A percentile compares a stretch with the other conserved stretches of the same genome.
Conservation (phyloP, 768 basidiomycete genomes). For the Termitomyces sp. region DNA sequence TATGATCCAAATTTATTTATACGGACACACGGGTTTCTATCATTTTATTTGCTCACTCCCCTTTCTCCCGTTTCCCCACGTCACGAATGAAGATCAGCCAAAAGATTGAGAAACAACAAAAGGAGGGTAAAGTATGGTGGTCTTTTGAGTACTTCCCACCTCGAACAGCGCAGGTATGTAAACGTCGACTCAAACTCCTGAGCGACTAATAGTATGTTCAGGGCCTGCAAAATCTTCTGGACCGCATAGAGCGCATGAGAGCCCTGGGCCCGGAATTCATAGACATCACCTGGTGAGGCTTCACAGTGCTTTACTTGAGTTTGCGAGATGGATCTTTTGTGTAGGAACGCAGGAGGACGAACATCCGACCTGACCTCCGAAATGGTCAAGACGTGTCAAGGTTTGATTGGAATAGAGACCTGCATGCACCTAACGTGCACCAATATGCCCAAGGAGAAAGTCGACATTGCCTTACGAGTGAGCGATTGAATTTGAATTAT, state of each 20-base stretch:
- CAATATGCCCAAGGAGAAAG: constrained; percentile 95
- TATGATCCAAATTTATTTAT: constrained; percentile 17
- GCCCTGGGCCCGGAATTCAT: constrained; percentile 94
- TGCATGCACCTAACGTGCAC: constrained; percentile 99
- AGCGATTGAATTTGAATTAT: constrained; percentile 23
- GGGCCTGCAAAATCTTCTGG: constrained; percentile 93
- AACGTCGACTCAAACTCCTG: neutral
- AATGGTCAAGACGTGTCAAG: constrained; percentile 92
- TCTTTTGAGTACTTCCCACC: constrained; percentile 99
- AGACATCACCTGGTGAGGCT: constrained; percentile 86
- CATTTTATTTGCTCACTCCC: constrained; percentile 6
- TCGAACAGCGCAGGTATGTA: constrained; percentile 80
- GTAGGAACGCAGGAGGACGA: constrained; percentile 93
- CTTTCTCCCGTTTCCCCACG: constrained; percentile 10
- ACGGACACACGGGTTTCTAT: constrained; percentile 1
- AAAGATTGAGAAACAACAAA: constrained; percentile 82
- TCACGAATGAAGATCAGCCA: constrained; percentile 86
- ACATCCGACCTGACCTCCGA: constrained; percentile 93
- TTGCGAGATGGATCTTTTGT: neutral
- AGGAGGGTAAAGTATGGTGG: constrained; percentile 92
- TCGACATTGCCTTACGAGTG: constrained; percentile 86
- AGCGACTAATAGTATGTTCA: constrained; percentile 23
- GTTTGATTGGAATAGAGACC: constrained; percentile 89
- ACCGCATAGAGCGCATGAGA: constrained; percentile 98
- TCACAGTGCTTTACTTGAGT: constrained; percentile 1